phyloP scores from a whole-genome alignment of 805 yeast species.

The Wickerhamiella australiensis region DNA sequence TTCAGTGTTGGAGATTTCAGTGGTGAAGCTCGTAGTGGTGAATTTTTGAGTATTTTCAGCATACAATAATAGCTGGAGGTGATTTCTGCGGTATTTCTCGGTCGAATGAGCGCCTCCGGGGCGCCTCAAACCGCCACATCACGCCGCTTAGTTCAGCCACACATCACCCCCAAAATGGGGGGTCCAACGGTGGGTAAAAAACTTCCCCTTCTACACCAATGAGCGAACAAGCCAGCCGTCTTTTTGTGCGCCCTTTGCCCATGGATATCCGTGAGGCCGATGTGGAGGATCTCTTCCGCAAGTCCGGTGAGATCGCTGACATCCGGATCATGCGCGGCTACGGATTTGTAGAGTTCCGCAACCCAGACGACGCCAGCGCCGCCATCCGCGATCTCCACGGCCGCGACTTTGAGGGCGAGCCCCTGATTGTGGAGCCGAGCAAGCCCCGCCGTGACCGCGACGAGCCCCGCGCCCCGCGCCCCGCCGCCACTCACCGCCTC shows the following conservation, averaged over 20 bases:
- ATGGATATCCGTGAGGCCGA: constrained; percentile 29
- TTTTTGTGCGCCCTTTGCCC: constrained; percentile 23
- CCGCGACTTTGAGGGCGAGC: constrained; percentile 28
- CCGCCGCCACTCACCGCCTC: constrained; percentile 22
- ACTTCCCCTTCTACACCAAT: neutral
- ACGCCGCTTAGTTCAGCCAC: neutral
- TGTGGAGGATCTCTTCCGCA: constrained; percentile 36
- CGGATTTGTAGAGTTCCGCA: constrained; percentile 57
- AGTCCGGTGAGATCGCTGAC: constrained; percentile 43
- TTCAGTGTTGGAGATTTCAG: no score
- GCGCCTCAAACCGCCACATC: no score
- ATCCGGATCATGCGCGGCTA: constrained; percentile 46
- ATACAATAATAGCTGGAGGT: no score
- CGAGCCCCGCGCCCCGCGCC: constrained; percentile 17
- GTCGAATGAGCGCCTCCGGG: no score
- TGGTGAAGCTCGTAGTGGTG: no score
- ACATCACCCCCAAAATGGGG: neutral
- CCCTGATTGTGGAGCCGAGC: constrained; percentile 27
- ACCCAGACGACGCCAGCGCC: constrained; percentile 44
- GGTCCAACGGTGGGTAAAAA: neutral
- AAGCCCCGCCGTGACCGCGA: constrained; percentile 23
- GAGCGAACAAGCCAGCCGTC: constrained; percentile 14
- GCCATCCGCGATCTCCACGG: constrained; percentile 47
- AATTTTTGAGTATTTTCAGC: no score
- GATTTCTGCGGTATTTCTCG: no score